phyloP scores from a whole-genome alignment of 768 basidiomycete species.

The Amylocystis lapponica region DNA sequence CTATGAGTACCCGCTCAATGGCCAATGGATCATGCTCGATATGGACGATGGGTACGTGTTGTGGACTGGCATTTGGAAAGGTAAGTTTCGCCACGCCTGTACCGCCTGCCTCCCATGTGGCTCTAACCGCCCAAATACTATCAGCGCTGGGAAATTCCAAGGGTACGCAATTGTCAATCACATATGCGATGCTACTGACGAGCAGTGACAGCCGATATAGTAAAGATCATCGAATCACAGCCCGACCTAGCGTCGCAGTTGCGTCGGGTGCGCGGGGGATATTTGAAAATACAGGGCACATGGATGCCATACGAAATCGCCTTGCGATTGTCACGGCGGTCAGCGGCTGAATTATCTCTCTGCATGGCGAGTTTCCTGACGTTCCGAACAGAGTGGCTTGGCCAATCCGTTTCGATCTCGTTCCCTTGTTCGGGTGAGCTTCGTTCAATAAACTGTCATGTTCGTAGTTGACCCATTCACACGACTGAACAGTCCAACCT shows the following conservation, averaged over 20 bases:
- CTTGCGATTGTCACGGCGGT: constrained; percentile 75
- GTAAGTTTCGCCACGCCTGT: constrained; percentile 35
- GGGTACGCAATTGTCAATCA: constrained; percentile 41
- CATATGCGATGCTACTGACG: neutral
- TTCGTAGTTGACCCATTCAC: constrained; percentile 5
- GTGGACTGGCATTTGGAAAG: constrained; percentile 96
- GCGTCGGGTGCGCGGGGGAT: constrained; percentile 80
- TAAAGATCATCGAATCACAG: constrained; percentile 89
- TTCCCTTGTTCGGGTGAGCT: constrained; percentile 81
- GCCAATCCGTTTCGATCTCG: constrained; percentile 78
- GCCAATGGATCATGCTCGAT: constrained; percentile 95
- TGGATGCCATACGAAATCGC: constrained; percentile 96
- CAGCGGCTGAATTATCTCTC: constrained; percentile 19
- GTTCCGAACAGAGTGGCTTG: constrained; percentile 69
- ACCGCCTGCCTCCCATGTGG: too few relatives aligned
- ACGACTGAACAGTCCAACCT: constrained; percentile 55
- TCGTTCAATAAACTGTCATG: constrained; percentile 8
- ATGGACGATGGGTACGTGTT: constrained; percentile 89
- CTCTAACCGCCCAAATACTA: constrained; percentile 4
- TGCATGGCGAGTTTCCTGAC: constrained; percentile 5
- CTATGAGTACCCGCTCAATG: constrained; percentile 84
- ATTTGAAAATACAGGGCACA: constrained; percentile 89
- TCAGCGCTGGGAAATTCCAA: constrained; percentile 84
- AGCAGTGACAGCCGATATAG: constrained; percentile 66
- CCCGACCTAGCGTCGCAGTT: constrained; percentile 80